A percentile compares a stretch with the other conserved stretches of the same genome.
Conservation (phyloP, 2,329 filamentous ascomycete species). For the Xylaria sp. region DNA sequence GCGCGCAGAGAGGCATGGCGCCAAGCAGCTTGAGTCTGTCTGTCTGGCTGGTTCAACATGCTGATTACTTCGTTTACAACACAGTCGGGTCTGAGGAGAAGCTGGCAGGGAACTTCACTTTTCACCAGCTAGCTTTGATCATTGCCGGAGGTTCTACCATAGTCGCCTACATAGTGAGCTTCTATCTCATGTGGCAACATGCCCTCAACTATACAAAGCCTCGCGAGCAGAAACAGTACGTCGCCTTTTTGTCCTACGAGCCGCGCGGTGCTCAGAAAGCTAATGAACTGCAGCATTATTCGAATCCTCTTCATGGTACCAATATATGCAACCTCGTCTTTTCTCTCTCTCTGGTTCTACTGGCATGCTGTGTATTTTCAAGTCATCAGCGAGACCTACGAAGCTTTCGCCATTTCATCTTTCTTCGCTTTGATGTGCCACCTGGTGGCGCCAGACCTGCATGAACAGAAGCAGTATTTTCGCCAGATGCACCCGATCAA, state of each 20-base stretch:
- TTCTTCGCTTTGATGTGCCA: conserved; percentile 87
- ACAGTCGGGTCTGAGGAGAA: conserved; percentile 61
- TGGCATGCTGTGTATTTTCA: conserved; percentile 83
- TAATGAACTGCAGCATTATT: conserved; percentile 70
- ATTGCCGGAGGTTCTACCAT: conserved; percentile 61
- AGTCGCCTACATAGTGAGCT: conserved; percentile 63
- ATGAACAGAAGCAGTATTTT: conserved; percentile 86
- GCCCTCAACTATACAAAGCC: conserved; percentile 70
- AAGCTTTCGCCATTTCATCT: conserved; percentile 87
- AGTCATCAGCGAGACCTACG: conserved; percentile 85
- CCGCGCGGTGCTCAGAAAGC: conserved; percentile 1
- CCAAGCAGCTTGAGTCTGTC: conserved; percentile 11
- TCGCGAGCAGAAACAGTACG: conserved; percentile 65
- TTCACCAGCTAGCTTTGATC: conserved; percentile 65
- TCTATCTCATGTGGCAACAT: conserved; percentile 69
- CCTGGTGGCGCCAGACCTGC: conserved; percentile 80
- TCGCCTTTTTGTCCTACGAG: conserved; percentile 20
- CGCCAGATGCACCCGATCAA: conserved; percentile 71
- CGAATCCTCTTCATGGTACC: conserved; percentile 91
- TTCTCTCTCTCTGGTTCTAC: conserved; percentile 79
- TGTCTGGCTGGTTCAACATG: conserved; percentile 32
- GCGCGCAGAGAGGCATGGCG: conserved; percentile 40
- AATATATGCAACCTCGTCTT: conserved; percentile 79
- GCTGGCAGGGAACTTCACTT: conserved; percentile 62
- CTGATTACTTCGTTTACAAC: conserved; percentile 42